Evolutionary conservation across 179 eudicot genomes (phyloP), one percentile per base, ranked within the genome.

Genomic region (Silene vulgaris): DNA sequence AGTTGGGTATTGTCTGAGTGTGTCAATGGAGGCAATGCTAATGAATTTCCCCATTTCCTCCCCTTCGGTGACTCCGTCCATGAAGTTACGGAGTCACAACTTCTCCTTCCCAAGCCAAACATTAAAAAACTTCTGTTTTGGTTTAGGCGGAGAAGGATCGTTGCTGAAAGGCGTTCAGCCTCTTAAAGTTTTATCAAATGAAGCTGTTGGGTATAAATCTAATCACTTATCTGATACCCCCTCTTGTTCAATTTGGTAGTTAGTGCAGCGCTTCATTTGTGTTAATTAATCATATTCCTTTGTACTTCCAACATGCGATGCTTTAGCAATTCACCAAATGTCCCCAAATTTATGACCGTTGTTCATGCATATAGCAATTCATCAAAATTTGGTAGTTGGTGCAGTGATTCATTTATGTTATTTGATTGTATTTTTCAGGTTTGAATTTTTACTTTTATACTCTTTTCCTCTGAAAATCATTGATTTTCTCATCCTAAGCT

Each of bases 11-110:
- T 43, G 16, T 17, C 45, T 11, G 16, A 2, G 43, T 65, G 8
- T 69, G 56, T 43, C 72, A 43, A 69, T 69, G 72, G 72, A 69
- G 56, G 54, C 56, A 40, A 69, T 17, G 54, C 54, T 69, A 43
- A n/a, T 43, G 54, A 69, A 8, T 37, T 69, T 11, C 17, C 28
- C 72, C n/a, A 20, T 69, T 69, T 69, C 72, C 11, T 4, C 54
- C 21, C 13, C 8, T 37, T 35, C 16, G 11, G 71, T 67, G 56
- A 40, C 19, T 21, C 29, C 29, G 8, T 8, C 72, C 56, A 19
- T 43, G 29, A 20, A 69, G 56, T 40, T 9, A 19, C 30, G 14
- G 29, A 68, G 28, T 17, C 13, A 23, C 28, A 40, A 3, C 28
- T 1, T 17, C 16, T 20, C 56, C 7, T 68, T n/a, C 40, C 72